Conservation (phyloP, 257 asterid genomes). For the Ehretia macrophylla region DNA sequence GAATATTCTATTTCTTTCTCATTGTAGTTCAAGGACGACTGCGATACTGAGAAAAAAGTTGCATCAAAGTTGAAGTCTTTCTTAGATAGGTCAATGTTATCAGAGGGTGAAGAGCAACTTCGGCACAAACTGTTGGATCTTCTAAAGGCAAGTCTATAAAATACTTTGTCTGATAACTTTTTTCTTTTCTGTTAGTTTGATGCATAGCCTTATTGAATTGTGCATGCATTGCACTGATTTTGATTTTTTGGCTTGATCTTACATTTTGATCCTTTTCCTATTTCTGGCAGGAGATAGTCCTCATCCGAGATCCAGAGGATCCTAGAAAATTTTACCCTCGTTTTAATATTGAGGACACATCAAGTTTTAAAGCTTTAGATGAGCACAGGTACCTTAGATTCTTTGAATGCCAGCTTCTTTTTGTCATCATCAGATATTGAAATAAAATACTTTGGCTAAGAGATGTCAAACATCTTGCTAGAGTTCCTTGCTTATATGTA, state of each 20-base stretch:
- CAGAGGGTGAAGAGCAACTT: slow-evolving; percentile 65
- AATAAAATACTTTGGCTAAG: neutral
- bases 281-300: slow-evolving; percentile 67
- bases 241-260: neutral
- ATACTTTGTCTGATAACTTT: neutral
- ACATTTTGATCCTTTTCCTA: slow-evolving; percentile 9
- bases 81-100: slow-evolving; percentile 53
- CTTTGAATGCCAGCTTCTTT: neutral
- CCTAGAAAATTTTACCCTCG: slow-evolving; percentile 77
- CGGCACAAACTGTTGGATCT: slow-evolving; percentile 75
- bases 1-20: neutral
- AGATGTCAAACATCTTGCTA: neutral
- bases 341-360: slow-evolving; percentile 88
- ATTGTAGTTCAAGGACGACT: slow-evolving; percentile 85
- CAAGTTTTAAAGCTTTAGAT: slow-evolving; percentile 65
- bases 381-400: slow-evolving; percentile 52
- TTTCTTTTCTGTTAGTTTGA: neutral
- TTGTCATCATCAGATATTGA: neutral
- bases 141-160: slow-evolving; percentile 53
- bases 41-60: slow-evolving; percentile 83
- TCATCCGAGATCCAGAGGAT: slow-evolving; percentile 85
- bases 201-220: neutral
- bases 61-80: slow-evolving; percentile 66
- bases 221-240: neutral
- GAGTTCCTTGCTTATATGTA: neutral